Conservation (phyloP, 2,329 filamentous ascomycete genomes). For the Ilyonectria sp. region DNA sequence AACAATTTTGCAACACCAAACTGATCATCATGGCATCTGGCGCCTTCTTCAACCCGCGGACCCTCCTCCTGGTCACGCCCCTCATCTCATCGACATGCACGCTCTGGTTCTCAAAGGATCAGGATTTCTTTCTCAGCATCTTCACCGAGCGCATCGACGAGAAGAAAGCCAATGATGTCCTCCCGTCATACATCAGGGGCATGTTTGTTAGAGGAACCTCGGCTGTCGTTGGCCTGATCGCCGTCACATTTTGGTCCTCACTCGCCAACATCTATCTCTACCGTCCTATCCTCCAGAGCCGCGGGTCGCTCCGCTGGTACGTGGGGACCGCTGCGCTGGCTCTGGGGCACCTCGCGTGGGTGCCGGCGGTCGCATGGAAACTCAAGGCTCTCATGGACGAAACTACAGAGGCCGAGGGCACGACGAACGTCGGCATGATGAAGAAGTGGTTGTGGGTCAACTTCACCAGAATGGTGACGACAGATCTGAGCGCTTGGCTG, state of each 20-base stretch:
- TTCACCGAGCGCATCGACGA: constrained; percentile 51
- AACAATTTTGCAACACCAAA: background rate
- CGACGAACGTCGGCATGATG: constrained; percentile 50
- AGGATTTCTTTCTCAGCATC: constrained; percentile 59
- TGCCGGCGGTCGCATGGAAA: constrained; percentile 52
- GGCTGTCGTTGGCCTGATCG: constrained; percentile 53
- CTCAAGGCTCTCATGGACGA: constrained; percentile 51
- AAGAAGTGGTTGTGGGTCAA: constrained; percentile 53
- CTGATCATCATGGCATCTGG: constrained; percentile 54
- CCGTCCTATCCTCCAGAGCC: constrained; percentile 40
- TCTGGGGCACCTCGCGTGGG: constrained; percentile 52
- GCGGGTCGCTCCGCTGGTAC: constrained; percentile 52
- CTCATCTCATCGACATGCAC: constrained; percentile 64
- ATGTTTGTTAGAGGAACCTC: constrained; percentile 58
- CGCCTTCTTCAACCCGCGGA: constrained; percentile 55
- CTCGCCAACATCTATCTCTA: constrained; percentile 46
- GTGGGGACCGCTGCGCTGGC: constrained; percentile 50
- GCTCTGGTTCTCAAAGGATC: constrained; percentile 62
- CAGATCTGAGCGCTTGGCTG: constrained; percentile 53
- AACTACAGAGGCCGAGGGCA: constrained; percentile 35
- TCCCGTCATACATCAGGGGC: constrained; percentile 60
- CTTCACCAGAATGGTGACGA: constrained; percentile 50
- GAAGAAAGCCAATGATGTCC: constrained; percentile 52
- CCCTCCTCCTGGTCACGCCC: constrained; percentile 59
- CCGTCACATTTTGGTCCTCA: constrained; percentile 52